Evolutionary conservation across 2,329 filamentous ascomycete genomes (phyloP), one percentile per base, ranked within the genome.

Genomic region (Alternaria brassicae): DNA sequence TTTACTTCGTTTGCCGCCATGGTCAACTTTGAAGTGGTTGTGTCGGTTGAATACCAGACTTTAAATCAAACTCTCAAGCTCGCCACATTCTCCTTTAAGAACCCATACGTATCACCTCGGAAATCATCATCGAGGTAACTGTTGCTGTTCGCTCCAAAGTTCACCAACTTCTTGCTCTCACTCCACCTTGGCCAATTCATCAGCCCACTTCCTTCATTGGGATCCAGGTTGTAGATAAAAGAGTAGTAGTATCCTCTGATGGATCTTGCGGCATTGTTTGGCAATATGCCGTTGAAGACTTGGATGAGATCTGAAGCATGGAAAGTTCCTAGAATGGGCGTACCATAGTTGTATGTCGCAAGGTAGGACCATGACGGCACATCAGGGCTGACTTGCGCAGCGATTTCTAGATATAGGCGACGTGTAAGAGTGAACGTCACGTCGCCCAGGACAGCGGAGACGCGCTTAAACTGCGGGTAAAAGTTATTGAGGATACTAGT

Each of bases 281-380:
- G 84, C 48, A 85, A 70, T 12, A 89, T 75, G 0, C 89, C 89
- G 58, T 85, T 88, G 63, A 92, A 92, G 0, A 91, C 84, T 72
- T 90, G 86, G 3, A 91, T 66, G 1, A 93, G 67, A 66, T 93
- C 91, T 1, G 84, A 86, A 13, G 78, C 89, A 74, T 95, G 92
- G 77, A 92, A 90, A 0, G 91, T 93, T 17, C 92, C 91, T 0
- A 94, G 76, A 47, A 93, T 77, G 0, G 91, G 89, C 0, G 87
- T 89, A 9, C 88, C 88, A 72, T 89, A 87, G 79, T 89, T 77
- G 78, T 93, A 93, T 0, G 87, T 89, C 0, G 88, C 79, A 1
- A 95, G 83, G 77, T 93, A 95, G 0, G 89, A 91, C 90, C 90
- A 95, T 1, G 82, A 80, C 0, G 88, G 87, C 0, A 92, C 86